These are phyloP conservation scores for Aeschynomene evenia DNA, from an alignment of 306 rosid species.

Conservation along the genomic window DNA sequence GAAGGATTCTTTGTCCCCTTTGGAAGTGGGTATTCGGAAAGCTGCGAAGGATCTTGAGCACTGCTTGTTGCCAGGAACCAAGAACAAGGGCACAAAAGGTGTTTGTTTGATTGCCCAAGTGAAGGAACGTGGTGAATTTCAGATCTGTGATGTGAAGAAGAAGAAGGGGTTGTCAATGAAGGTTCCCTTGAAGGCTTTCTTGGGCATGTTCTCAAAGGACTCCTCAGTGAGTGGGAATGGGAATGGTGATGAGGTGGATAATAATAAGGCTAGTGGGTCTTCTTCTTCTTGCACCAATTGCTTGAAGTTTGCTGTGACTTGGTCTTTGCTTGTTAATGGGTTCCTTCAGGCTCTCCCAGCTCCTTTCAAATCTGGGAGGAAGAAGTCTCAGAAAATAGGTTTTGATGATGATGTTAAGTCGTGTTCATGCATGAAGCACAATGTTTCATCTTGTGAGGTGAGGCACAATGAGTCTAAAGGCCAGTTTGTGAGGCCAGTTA, in stretches of 20 bases:
- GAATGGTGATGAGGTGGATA: slow-evolving; percentile 44
- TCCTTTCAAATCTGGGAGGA: slow-evolving; percentile 74
- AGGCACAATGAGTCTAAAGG: slow-evolving; percentile 54
- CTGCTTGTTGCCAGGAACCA: slow-evolving; percentile 62
- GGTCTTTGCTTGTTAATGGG: slow-evolving; percentile 73
- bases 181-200: slow-evolving; percentile 66
- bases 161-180: slow-evolving; percentile 60
- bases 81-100: slow-evolving; percentile 43
- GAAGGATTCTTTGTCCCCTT: slow-evolving; percentile 74
- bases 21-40: slow-evolving; percentile 72
- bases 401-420: slow-evolving; percentile 43
- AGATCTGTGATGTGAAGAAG: slow-evolving; percentile 67
- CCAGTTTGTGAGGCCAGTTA: slow-evolving; percentile 25
- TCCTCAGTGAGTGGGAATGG: slow-evolving; percentile 42
- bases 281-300: slow-evolving; percentile 77
- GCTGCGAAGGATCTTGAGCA: slow-evolving; percentile 90
- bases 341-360: slow-evolving; percentile 79
- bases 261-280: slow-evolving; percentile 58
- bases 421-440: slow-evolving; percentile 52
- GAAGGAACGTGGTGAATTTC: slow-evolving; percentile 53
- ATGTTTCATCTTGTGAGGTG: slow-evolving; percentile 52
- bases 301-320: slow-evolving; percentile 72
- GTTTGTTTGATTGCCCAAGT: slow-evolving; percentile 52
- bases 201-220: slow-evolving; percentile 65
- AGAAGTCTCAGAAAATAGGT: slow-evolving; percentile 59